Evolutionary conservation across 1,284 basidiomycete genomes (phyloP).

Genomic region (Coniferiporia sulphurascens): DNA sequence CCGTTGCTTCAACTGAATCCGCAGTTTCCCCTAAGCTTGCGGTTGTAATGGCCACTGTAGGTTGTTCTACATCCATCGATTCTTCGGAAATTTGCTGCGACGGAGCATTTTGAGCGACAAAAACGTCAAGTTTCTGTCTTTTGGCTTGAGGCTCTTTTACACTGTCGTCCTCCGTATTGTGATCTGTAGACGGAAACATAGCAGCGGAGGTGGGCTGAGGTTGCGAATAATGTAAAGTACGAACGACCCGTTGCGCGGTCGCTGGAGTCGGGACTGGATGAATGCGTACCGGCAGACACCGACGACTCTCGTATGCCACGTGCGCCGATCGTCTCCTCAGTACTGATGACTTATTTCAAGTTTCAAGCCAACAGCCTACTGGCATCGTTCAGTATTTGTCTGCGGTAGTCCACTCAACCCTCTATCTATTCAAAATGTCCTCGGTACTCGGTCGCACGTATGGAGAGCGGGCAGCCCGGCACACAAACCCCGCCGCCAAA

Average conservation of each 20-base stretch:
- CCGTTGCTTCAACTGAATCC: neutral
- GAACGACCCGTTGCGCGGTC: too few species aligned
- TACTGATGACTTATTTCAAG: too few species aligned
- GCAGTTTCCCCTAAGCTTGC: neutral
- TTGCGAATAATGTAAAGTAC: neutral
- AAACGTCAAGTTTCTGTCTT: conserved; percentile 9
- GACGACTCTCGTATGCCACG: too few species aligned
- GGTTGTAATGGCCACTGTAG: neutral
- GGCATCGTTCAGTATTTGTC: too few species aligned
- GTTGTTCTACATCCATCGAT: conserved; percentile 21
- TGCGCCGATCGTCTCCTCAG: too few species aligned
- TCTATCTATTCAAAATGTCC: conserved; percentile 31
- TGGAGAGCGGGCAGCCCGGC: conserved; percentile 53
- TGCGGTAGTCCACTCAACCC: too few species aligned
- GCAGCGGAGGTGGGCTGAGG: neutral
- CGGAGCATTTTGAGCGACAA: neutral
- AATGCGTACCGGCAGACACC: neutral
- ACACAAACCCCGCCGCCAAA: conserved; percentile 72
- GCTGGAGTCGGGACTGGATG: neutral
- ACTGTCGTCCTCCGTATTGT: neutral
- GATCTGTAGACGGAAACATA: conserved; percentile 1
- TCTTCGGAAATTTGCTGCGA: conserved; percentile 6
- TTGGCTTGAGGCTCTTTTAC: conserved; percentile 1
- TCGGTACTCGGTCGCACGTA: conserved; percentile 51
- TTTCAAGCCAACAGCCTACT: too few species aligned